Evolutionary conservation across 176 grass and related monocot genomes (phyloP).

Genomic region (Canna indica): DNA sequence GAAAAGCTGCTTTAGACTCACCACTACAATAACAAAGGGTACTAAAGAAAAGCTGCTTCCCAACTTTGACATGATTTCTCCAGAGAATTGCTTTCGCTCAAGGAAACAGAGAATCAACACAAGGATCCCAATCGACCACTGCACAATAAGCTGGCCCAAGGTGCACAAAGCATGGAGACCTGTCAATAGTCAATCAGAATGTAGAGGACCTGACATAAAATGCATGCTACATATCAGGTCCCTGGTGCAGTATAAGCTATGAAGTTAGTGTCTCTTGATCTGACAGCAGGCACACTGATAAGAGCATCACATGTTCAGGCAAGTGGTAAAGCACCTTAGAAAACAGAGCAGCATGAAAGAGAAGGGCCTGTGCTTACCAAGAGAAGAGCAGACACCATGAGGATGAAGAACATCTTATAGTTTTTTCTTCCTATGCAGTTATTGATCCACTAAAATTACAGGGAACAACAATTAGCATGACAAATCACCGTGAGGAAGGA

Average conservation of each 20-base stretch:
- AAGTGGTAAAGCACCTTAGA: background rate
- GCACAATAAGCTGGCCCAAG: constrained; percentile 90
- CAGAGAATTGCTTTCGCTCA: constrained; percentile 60
- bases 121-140: constrained; percentile 61
- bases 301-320: background rate
- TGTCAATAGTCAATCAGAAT: constrained; percentile 69
- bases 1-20: constrained; percentile 27
- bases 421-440: constrained; percentile 96
- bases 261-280: background rate
- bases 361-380: constrained; percentile 40
- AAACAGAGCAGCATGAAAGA: background rate
- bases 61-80: constrained; percentile 70
- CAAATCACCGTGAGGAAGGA: background rate
- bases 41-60: constrained; percentile 91
- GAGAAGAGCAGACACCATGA: constrained; percentile 76
- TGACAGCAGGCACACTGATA: background rate
- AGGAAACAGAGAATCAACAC: constrained; percentile 86
- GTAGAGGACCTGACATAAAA: constrained; percentile 33
- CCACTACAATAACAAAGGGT: constrained; percentile 91
- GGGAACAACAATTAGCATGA: background rate
- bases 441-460: constrained; percentile 76
- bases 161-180: constrained; percentile 52
- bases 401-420: constrained; percentile 75
- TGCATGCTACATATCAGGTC: constrained; percentile 31
- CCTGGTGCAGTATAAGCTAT: background rate